Evolutionary conservation across 768 basidiomycete species (phyloP).

Genomic region (Polyporus arcularius): DNA sequence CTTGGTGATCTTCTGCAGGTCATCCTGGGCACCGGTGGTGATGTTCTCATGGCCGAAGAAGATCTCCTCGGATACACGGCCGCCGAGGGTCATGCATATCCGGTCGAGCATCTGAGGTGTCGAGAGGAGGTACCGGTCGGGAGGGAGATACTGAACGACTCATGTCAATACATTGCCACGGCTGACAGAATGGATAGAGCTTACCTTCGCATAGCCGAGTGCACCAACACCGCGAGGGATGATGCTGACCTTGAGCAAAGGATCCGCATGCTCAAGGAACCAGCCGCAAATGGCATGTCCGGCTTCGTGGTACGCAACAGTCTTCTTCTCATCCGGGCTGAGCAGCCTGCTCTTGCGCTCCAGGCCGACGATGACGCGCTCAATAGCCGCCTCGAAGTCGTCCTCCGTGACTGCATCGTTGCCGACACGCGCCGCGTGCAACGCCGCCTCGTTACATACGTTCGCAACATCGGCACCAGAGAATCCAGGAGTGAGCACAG

Average conservation of each 20-base stretch:
- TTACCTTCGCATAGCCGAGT: slow-evolving; percentile 92
- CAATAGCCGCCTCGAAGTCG: slow-evolving; percentile 97
- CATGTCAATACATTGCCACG: background rate
- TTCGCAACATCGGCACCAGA: slow-evolving; percentile 99
- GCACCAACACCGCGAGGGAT: slow-evolving; percentile 96
- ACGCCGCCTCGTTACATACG: slow-evolving; percentile 96
- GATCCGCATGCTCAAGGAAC: slow-evolving; percentile 98
- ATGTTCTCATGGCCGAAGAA: slow-evolving; percentile 92
- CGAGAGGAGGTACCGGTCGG: slow-evolving; percentile 93
- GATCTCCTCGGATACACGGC: slow-evolving; percentile 97
- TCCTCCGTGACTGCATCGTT: slow-evolving; percentile 76
- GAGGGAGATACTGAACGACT: slow-evolving; percentile 76
- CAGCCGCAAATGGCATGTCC: slow-evolving; percentile 98
- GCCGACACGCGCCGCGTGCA: slow-evolving; percentile 87
- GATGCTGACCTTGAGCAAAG: slow-evolving; percentile 95
- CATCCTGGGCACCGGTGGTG: slow-evolving; percentile 98
- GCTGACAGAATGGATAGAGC: background rate
- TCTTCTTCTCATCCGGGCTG: slow-evolving; percentile 96
- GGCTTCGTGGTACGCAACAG: slow-evolving; percentile 98
- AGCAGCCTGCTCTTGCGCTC: slow-evolving; percentile 95
- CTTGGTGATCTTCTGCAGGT: slow-evolving; percentile 95
- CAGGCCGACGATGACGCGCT: slow-evolving; percentile 95
- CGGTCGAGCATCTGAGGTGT: slow-evolving; percentile 93
- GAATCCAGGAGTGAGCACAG: slow-evolving; percentile 95
- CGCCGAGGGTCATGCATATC: slow-evolving; percentile 98